These are phyloP conservation scores for Boletus pseudopeckii DNA, from an alignment of 768 basidiomycete genomes.

Conservation along the genomic window DNA sequence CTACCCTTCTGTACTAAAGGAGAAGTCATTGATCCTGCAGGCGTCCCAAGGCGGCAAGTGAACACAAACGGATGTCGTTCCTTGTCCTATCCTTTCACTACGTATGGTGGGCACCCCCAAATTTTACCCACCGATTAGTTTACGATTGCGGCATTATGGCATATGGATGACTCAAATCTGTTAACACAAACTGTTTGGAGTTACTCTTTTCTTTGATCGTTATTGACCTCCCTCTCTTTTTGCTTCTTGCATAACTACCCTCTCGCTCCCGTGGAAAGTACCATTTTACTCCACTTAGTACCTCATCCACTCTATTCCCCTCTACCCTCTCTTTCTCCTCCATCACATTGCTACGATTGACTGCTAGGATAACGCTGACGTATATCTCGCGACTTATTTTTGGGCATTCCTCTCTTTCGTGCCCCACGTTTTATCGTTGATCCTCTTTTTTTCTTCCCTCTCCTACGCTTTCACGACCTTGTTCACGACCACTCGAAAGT, in stretches of 20 bases:
- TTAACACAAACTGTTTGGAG: background rate
- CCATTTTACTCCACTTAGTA: slow-evolving; percentile 1
- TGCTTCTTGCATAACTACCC: slow-evolving; percentile 8
- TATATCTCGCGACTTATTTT: background rate
- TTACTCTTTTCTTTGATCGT: slow-evolving; percentile 5
- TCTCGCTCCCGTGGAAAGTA: slow-evolving; percentile 9
- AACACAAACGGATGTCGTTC: background rate
- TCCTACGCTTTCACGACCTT: slow-evolving; percentile 5
- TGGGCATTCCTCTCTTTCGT: background rate
- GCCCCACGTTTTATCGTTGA: background rate
- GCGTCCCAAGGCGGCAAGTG: slow-evolving; percentile 27
- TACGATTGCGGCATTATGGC: background rate
- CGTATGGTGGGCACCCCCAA: background rate
- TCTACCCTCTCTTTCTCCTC: background rate
- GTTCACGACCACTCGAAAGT: slow-evolving; percentile 10
- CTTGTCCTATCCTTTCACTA: background rate
- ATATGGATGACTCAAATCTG: background rate
- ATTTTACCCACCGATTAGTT: background rate
- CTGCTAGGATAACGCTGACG: slow-evolving; percentile 5
- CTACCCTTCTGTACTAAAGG: slow-evolving; percentile 77
- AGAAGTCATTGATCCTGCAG: slow-evolving; percentile 52
- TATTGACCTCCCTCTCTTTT: background rate
- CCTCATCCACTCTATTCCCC: background rate
- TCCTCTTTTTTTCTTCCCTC: background rate
- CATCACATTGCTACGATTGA: slow-evolving; percentile 6